Evolutionary conservation across 768 basidiomycete species (phyloP).

Genomic region (Hygrophoropsis aurantiaca): DNA sequence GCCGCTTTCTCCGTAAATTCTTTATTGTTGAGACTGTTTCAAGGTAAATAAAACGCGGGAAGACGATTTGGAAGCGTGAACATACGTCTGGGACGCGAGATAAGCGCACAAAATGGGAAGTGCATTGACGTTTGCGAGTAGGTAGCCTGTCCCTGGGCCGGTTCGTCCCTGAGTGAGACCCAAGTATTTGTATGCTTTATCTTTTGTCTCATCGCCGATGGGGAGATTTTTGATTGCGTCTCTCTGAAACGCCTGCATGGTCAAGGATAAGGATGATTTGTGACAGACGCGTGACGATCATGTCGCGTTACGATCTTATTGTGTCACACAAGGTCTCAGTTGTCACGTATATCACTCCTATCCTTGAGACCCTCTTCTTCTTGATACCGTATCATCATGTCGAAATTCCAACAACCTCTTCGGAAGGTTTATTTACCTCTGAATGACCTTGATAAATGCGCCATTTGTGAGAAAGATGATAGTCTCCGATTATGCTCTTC

Average conservation of each 20-base stretch:
- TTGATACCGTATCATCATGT: background rate
- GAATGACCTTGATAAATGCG: slow-evolving; percentile 15
- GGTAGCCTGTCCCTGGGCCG: slow-evolving; percentile 26
- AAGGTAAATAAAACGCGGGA: no score
- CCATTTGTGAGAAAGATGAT: slow-evolving; percentile 6
- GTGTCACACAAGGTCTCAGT: no score
- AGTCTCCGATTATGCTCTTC: slow-evolving; percentile 15
- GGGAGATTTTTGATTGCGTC: no score
- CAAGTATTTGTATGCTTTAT: slow-evolving; percentile 22
- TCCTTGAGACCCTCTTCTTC: no score
- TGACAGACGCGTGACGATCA: no score
- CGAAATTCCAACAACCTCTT: background rate
- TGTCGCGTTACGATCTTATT: no score
- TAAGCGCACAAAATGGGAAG: slow-evolving; percentile 30
- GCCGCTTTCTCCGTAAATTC: slow-evolving; percentile 30
- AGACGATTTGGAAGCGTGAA: background rate
- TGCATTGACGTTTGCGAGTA: slow-evolving; percentile 15
- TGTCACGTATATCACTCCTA: no score
- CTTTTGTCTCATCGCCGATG: slow-evolving; percentile 13
- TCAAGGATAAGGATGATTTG: no score
- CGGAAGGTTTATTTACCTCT: slow-evolving; percentile 19
- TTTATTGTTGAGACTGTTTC: slow-evolving; percentile 19
- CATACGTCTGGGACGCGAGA: slow-evolving; percentile 32
- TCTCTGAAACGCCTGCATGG: no score
- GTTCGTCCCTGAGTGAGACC: slow-evolving; percentile 21